phyloP scores from a whole-genome alignment of 495 filamentous ascomycete species.

The Xanthoparmelia taractica region DNA sequence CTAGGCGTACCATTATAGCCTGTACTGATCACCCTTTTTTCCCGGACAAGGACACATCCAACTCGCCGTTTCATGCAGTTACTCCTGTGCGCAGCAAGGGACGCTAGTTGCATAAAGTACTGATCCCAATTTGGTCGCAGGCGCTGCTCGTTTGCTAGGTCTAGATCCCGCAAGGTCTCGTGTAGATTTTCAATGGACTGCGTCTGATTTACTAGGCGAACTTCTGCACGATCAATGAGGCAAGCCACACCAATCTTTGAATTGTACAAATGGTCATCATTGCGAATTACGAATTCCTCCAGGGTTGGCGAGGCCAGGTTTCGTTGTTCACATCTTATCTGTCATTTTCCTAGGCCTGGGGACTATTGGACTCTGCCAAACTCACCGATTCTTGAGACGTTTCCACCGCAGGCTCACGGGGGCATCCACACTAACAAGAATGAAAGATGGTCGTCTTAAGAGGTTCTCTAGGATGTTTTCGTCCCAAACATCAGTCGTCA shows the following conservation, averaged over 20 bases:
- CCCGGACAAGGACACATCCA: slow-evolving; percentile 87
- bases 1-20: slow-evolving; percentile 97
- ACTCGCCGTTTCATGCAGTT: slow-evolving; percentile 99
- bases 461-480: slow-evolving; percentile 62
- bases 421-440: slow-evolving; percentile 86
- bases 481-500: slow-evolving; percentile 72
- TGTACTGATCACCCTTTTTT: slow-evolving; percentile 81
- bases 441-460: slow-evolving; percentile 76
- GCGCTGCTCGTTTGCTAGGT: slow-evolving; percentile 69
- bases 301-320: slow-evolving; percentile 45
- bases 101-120: slow-evolving; percentile 95
- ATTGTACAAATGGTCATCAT: slow-evolving; percentile 71
- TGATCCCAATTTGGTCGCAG: slow-evolving; percentile 92
- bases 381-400: slow-evolving; percentile 53
- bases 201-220: slow-evolving; percentile 79
- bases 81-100: slow-evolving; percentile 78
- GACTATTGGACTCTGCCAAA: neutral
- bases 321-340: slow-evolving; percentile 17
- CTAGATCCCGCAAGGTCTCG: slow-evolving; percentile 58
- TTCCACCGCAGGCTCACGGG: slow-evolving; percentile 76
- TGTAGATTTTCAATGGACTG: slow-evolving; percentile 61
- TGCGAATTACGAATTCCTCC: slow-evolving; percentile 67
- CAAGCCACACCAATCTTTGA: slow-evolving; percentile 55
- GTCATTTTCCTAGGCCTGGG: neutral
- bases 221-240: slow-evolving; percentile 68